phyloP scores from a whole-genome alignment of 805 yeast genomes.

The Peterozyma toletana region DNA sequence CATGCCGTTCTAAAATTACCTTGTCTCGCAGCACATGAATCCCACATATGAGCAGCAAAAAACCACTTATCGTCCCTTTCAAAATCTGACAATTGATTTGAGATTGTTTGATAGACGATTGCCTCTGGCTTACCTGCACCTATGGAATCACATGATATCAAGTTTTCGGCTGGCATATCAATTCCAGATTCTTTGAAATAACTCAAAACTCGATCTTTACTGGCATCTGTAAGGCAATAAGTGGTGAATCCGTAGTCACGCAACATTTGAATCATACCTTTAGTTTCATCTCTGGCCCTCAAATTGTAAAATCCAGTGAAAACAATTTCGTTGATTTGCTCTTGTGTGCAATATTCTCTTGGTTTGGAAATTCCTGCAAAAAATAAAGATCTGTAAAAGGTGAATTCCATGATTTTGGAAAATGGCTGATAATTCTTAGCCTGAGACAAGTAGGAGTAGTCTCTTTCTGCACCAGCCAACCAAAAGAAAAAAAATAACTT shows the following conservation, averaged over 20 bases:
- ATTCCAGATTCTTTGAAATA: constrained; percentile 18
- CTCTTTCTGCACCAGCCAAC: constrained; percentile 11
- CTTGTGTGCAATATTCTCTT: constrained; percentile 17
- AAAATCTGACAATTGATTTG: constrained; percentile 16
- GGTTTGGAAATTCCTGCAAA: constrained; percentile 22
- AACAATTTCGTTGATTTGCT: constrained; percentile 16
- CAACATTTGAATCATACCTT: constrained; percentile 18
- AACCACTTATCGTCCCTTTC: constrained; percentile 21
- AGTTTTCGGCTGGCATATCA: constrained; percentile 19
- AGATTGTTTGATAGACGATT: constrained; percentile 18
- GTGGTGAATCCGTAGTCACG: constrained; percentile 22
- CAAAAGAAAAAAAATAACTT: constrained; percentile 9
- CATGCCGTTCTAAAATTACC: constrained; percentile 24
- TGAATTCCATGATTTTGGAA: constrained; percentile 16
- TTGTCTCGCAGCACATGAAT: constrained; percentile 22
- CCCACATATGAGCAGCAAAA: constrained; percentile 27
- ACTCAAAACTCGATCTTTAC: constrained; percentile 18
- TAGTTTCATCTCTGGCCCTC: constrained; percentile 19
- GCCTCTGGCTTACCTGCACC: constrained; percentile 23
- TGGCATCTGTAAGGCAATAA: constrained; percentile 23
- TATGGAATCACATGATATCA: constrained; percentile 22
- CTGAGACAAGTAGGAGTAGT: constrained; percentile 11
- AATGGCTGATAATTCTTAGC: constrained; percentile 16
- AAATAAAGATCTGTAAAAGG: constrained; percentile 19
- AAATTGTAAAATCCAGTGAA: constrained; percentile 17